phyloP scores from a whole-genome alignment of 2,329 filamentous ascomycete genomes.

The Aspergillus texensis region DNA sequence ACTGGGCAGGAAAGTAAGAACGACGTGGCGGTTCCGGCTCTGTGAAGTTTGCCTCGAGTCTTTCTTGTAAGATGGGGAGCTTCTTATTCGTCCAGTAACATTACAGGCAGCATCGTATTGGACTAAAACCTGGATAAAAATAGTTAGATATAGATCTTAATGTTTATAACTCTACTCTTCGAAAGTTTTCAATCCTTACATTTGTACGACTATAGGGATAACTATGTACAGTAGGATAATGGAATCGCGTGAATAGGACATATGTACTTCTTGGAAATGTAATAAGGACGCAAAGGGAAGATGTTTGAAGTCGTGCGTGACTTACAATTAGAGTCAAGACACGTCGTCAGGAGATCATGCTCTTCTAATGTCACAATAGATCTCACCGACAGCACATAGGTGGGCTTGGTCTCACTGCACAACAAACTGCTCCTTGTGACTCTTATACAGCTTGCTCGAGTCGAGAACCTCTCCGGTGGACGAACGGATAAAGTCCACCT shows the following conservation, averaged over 20 bases:
- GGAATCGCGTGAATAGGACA: background rate
- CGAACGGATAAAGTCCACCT: slow-evolving; percentile 56
- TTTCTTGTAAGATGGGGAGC: too few relatives aligned
- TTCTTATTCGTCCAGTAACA: too few relatives aligned
- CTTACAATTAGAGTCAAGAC: too few relatives aligned
- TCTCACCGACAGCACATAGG: background rate
- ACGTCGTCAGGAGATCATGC: background rate
- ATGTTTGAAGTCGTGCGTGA: background rate
- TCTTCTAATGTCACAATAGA: background rate
- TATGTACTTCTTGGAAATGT: background rate
- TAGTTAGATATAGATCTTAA: background rate
- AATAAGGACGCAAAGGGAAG: too few relatives aligned
- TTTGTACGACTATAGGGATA: background rate
- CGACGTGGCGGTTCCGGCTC: background rate
- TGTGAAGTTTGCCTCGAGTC: background rate
- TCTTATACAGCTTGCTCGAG: slow-evolving; percentile 53
- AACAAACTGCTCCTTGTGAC: slow-evolving; percentile 51
- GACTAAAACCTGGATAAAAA: background rate
- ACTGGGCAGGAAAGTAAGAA: background rate
- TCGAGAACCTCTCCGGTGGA: slow-evolving; percentile 54
- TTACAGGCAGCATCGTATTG: background rate
- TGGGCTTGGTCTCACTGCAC: slow-evolving; percentile 46
- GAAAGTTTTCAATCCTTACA: background rate
- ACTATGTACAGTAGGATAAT: background rate
- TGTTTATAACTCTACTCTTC: background rate